Evolutionary conservation across 2,329 filamentous ascomycete species (phyloP).

Genomic region (Exophiala dermatitidis): DNA sequence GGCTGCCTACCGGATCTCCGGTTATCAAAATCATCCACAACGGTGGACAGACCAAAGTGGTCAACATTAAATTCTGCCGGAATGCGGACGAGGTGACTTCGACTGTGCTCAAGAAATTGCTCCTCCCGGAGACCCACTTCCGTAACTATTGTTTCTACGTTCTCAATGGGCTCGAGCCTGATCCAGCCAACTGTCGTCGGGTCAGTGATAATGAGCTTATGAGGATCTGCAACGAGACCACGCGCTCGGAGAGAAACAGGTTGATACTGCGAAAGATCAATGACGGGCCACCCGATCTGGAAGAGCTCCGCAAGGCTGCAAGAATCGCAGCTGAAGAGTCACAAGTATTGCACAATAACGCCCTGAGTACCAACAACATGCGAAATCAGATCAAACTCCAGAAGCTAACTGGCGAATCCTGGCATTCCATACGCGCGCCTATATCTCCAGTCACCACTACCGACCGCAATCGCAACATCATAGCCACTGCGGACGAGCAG

Average conservation of each 20-base stretch:
- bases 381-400: conserved; percentile 81
- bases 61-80: conserved; percentile 86
- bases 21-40: conserved; percentile 91
- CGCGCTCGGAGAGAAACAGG: conserved; percentile 77
- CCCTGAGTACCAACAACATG: conserved; percentile 56
- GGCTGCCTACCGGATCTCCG: conserved; percentile 75
- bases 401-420: conserved; percentile 79
- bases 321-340: conserved; percentile 84
- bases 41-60: conserved; percentile 81
- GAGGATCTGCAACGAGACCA: conserved; percentile 81
- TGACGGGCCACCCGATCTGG: conserved; percentile 76
- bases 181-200: conserved; percentile 71
- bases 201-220: conserved; percentile 82
- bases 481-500: conserved; percentile 42
- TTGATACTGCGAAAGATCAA: conserved; percentile 91
- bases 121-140: conserved; percentile 80
- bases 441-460: conserved; percentile 60
- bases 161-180: conserved; percentile 74
- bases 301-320: conserved; percentile 80
- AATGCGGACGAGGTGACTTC: conserved; percentile 89
- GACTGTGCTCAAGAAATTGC: conserved; percentile 79
- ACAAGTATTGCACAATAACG: conserved; percentile 61
- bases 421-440: conserved; percentile 78
- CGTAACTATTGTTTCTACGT: conserved; percentile 97
- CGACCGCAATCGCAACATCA: conserved; percentile 32